Conservation (phyloP, 192 early-diverging fungal genomes). For the Diversispora epigaea region DNA sequence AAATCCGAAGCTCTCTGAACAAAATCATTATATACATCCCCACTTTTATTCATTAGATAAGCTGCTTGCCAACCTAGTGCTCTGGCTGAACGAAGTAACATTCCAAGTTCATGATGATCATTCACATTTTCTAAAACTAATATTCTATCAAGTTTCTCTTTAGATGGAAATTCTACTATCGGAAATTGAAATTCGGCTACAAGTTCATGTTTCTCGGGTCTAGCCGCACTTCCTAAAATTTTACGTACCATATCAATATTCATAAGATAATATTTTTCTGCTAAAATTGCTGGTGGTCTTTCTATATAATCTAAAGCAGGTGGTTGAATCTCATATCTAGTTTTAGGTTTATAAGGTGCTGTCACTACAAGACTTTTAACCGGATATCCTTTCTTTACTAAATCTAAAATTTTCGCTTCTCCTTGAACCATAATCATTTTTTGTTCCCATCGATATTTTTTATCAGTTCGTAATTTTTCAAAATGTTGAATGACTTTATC, state of each 20-base stretch:
- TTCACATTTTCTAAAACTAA: constrained; percentile 38
- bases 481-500: constrained; percentile 37
- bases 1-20: constrained; percentile 34
- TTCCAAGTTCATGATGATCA: constrained; percentile 42
- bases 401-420: constrained; percentile 32
- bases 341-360: constrained; percentile 16
- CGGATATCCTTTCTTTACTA: constrained; percentile 18
- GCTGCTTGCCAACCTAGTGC: constrained; percentile 36
- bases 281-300: constrained; percentile 31
- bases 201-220: constrained; percentile 37
- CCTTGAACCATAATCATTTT: constrained; percentile 36
- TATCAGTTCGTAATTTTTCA: constrained; percentile 35
- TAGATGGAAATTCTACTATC: constrained; percentile 6
- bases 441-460: constrained; percentile 36
- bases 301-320: constrained; percentile 31
- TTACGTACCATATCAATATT: constrained; percentile 39
- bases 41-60: constrained; percentile 11
- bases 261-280: constrained; percentile 35
- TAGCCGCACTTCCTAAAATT: constrained; percentile 41
- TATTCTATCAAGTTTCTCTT: constrained; percentile 24
- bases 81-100: constrained; percentile 36
- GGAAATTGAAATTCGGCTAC: constrained; percentile 42
- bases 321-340: constrained; percentile 27
- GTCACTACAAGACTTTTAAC: constrained; percentile 35
- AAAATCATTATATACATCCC: constrained; percentile 43